Conservation (phyloP, 176 grass and related monocot species). For the Coix lacrymajobi region DNA sequence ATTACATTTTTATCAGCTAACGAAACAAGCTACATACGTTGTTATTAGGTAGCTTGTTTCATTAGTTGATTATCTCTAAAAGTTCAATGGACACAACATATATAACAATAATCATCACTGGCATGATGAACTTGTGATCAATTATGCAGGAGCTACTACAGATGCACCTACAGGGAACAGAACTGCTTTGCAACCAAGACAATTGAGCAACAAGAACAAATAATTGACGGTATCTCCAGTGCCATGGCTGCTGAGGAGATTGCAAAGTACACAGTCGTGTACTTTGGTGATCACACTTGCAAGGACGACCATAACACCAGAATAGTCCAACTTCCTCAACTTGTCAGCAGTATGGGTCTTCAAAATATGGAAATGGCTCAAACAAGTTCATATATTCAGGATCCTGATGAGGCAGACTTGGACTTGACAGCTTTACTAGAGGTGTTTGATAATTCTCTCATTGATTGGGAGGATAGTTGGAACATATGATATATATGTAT, state of each 20-base stretch:
- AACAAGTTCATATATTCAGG: not conserved
- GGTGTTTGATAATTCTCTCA: not conserved
- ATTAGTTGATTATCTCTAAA: not conserved
- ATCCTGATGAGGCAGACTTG: not conserved
- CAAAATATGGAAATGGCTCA: not conserved
- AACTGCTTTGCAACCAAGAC: slow-evolving; percentile 33
- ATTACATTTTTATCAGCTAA: not conserved
- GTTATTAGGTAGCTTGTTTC: not conserved
- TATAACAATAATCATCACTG: not conserved
- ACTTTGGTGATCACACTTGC: not conserved
- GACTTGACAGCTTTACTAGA: slow-evolving; percentile 14
- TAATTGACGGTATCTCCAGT: not conserved
- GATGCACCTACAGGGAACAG: slow-evolving; percentile 28
- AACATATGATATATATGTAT: too few relatives aligned
- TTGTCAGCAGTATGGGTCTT: not conserved
- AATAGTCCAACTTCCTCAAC: not conserved
- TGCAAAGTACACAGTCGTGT: not conserved
- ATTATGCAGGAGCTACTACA: slow-evolving; percentile 33
- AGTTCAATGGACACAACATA: not conserved
- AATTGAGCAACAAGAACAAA: slow-evolving; percentile 8
- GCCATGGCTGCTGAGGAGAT: not conserved
- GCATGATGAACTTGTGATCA: not conserved
- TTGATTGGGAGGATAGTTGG: slow-evolving; percentile 10
- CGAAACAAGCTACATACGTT: too few relatives aligned
- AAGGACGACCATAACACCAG: not conserved